Evolutionary conservation across 345 rosid species (phyloP).

Genomic region (Combretum micranthum): DNA sequence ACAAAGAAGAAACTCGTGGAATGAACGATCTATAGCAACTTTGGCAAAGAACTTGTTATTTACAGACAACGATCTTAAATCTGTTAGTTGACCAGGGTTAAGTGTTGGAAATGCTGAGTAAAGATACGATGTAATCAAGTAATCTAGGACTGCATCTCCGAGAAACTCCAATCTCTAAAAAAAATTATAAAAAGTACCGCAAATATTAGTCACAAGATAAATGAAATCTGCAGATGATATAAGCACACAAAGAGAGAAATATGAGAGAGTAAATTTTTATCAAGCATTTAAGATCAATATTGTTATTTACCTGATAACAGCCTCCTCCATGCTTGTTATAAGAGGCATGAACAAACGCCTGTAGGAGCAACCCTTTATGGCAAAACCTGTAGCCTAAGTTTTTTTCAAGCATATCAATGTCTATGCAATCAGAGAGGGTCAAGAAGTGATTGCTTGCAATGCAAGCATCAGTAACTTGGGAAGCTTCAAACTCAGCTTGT

Average conservation of each 20-base stretch:
- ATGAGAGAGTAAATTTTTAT: not conserved
- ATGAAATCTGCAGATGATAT: constrained; percentile 4
- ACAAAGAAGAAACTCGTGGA: constrained; percentile 48
- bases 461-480: constrained; percentile 49
- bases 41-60: constrained; percentile 76
- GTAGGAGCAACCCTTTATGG: constrained; percentile 74
- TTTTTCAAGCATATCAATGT: constrained; percentile 42
- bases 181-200: constrained; percentile 12
- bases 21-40: constrained; percentile 55
- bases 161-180: constrained; percentile 92
- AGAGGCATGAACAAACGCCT: constrained; percentile 91
- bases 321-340: constrained; percentile 79
- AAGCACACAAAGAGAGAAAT: constrained; percentile 4
- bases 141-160: constrained; percentile 96
- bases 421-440: constrained; percentile 40
- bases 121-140: constrained; percentile 76
- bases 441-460: constrained; percentile 43
- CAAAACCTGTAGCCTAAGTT: constrained; percentile 44
- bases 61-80: constrained; percentile 71
- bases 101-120: constrained; percentile 71
- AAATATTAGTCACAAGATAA: constrained; percentile 11
- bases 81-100: constrained; percentile 93
- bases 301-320: constrained; percentile 70
- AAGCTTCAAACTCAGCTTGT: constrained; percentile 48
- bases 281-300: not conserved